phyloP scores from a whole-genome alignment of 169 alveolate species.

The Babesia bovis region DNA sequence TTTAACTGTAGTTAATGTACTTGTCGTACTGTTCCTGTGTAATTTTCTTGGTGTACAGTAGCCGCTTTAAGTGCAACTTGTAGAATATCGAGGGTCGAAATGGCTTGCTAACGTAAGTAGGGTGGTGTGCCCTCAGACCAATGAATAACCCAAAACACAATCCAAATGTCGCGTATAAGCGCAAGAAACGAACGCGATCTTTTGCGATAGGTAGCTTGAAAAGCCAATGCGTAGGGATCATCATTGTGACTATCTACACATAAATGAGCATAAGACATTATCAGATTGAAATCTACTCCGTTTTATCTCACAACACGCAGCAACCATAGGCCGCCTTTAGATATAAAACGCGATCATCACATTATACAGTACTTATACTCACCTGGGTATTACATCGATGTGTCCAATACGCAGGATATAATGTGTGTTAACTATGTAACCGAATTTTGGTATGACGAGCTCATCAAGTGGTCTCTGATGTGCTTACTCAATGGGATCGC shows the following conservation, averaged over 20 bases:
- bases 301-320: conserved; percentile 5
- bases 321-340: not conserved
- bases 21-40: conserved; percentile 50
- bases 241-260: conserved; percentile 23
- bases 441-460: not conserved
- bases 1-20: conserved; percentile 39
- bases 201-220: conserved; percentile 67
- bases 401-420: not conserved
- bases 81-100: conserved; percentile 55
- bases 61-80: conserved; percentile 55
- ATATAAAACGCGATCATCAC: conserved; percentile 13
- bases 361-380: not conserved
- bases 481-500: not conserved
- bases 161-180: conserved; percentile 44
- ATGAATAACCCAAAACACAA: conserved; percentile 43
- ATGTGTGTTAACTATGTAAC: not conserved
- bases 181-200: conserved; percentile 62
- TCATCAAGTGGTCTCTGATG: not conserved
- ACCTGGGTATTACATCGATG: conserved; percentile 5
- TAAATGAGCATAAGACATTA: not conserved
- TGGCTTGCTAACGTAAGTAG: conserved; percentile 33
- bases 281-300: conserved; percentile 73
- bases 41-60: conserved; percentile 20
- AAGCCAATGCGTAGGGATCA: conserved; percentile 59
- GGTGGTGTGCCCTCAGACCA: conserved; percentile 48